phyloP scores from a whole-genome alignment of 2,329 filamentous ascomycete genomes.

The Neophaeococcomyces aloes region DNA sequence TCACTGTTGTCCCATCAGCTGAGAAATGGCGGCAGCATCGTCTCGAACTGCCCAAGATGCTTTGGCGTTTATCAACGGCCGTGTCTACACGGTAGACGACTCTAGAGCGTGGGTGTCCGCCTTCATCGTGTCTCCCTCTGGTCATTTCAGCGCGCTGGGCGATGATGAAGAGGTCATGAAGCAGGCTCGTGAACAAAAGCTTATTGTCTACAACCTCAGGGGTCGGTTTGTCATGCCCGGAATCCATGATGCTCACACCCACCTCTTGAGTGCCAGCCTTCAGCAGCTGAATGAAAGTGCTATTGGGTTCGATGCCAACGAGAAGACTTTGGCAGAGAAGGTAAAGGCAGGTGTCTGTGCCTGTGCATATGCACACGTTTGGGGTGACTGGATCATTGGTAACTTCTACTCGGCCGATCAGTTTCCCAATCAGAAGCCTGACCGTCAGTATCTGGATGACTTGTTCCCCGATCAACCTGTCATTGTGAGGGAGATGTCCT shows the following conservation, averaged over 20 bases:
- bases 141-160: slow-evolving; percentile 23
- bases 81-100: slow-evolving; percentile 24
- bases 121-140: slow-evolving; percentile 25
- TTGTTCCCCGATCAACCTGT: slow-evolving; percentile 11
- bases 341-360: not conserved
- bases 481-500: slow-evolving; percentile 11
- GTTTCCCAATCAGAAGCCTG: slow-evolving; percentile 10
- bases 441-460: slow-evolving; percentile 11
- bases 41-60: too few relatives aligned
- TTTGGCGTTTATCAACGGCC: slow-evolving; percentile 22
- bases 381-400: slow-evolving; percentile 12
- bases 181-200: slow-evolving; percentile 13
- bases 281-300: not conserved
- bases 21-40: too few relatives aligned
- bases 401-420: slow-evolving; percentile 11
- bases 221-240: slow-evolving; percentile 29
- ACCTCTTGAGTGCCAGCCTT: slow-evolving; percentile 18
- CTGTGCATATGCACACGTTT: not conserved
- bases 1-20: too few relatives aligned
- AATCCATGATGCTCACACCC: slow-evolving; percentile 30
- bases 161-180: slow-evolving; percentile 19
- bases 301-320: not conserved
- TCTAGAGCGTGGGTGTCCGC: slow-evolving; percentile 19
- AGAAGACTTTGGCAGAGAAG: not conserved
- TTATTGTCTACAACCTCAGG: slow-evolving; percentile 23